Evolutionary conservation across 2,329 filamentous ascomycete genomes (phyloP), one percentile per base, ranked within the genome.

Genomic region (Fusarium annulatum): DNA sequence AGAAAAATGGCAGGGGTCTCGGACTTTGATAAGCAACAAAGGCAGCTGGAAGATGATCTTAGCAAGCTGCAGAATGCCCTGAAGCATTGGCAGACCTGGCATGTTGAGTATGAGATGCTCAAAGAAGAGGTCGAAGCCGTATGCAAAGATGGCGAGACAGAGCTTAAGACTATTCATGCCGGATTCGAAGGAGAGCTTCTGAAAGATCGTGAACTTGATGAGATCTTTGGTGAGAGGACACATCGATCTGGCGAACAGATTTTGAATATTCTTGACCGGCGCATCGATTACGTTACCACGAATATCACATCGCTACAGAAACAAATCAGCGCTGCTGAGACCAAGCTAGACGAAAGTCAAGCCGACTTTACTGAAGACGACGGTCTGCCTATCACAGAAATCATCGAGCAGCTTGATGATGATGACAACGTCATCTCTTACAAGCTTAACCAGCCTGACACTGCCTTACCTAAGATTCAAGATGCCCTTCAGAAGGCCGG

Each of bases 361-460:
- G 88, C 91, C 2, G 90, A 91, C 61, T 85, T 87, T 49, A 86
- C 85, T 59, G 90, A 93, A 68, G 92, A 93, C 68, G 90, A 91
- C 18, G 91, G 91, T 2, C 85, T 95, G 58, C 93, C 95, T 1
- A 89, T 98, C 66, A 95, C 93, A 38, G 96, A 98, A 77, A 98
- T 99, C 73, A 86, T 94, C 61, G 96, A 99, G 82, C 91, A 97
- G 83, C 86, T 98, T 30, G 96, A 98, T 79, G 95, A 98, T 14
- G 90, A 97, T 16, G 96, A 92, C 63, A 96, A 97, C 78, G 88
- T 98, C 8, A 82, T 97, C 56, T 93, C 90, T 1, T 90, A 88
- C 75, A 88, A 85, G 62, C 84, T 92, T 36, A 89, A 90, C 42
- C 89, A 85, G n/a, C 92, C 94, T 0, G 92, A 91, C 11, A 89